Base-by-base conservation (phyloP, 257 asterid species). In the Salvia hispanica region DNA sequence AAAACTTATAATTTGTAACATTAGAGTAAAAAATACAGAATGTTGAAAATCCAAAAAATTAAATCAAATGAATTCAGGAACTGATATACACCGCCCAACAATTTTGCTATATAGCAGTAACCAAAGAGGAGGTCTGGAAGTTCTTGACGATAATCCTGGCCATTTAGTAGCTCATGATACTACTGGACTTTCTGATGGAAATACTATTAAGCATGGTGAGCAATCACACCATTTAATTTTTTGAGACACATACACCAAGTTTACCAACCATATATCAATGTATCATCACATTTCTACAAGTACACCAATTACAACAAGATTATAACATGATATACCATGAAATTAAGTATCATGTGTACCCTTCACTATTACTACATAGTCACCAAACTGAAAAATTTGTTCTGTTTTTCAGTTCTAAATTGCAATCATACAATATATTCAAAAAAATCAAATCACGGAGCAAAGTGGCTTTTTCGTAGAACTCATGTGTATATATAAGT, bases 181-280 rank as follows among this genome's bases (percentile, higher is more conserved):
- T 43, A 68, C 67, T 57, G 72, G 61, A 48, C 47, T 37, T 52
- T 52, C 53, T 12, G 43, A 45, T 34, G 25, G 58, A 48, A 66
- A 40, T 56, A 18, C 43, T 47, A 7, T 8, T 9, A 58, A 45
- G 16, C 47, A 11, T 15, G 2, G 18, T 18, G 14, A 25, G 58
- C 73, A 51, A 68, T 64, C 64, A 40, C 43, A 53, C 42, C 58
- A 71, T 57, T 25, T n/a, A 71, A 33, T 28, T 43, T 53, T 59
- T 44, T 15, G 34, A 33, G 37, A 55, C 44, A 61, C 40, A 39
- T 57, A 52, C 31, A 25, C 31, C 31, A 1, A 25, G 31, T 25
- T 25, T 21, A 57, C 42, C 12, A 42, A 25, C 39, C 36, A 48
- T 40, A 60, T 59, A 53, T 43, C 21, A 21, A 57, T 25, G 54